These are phyloP conservation scores for Phyllosticta citrichinensis DNA, from an alignment of 2,329 filamentous ascomycete species.

Conservation along the genomic window DNA sequence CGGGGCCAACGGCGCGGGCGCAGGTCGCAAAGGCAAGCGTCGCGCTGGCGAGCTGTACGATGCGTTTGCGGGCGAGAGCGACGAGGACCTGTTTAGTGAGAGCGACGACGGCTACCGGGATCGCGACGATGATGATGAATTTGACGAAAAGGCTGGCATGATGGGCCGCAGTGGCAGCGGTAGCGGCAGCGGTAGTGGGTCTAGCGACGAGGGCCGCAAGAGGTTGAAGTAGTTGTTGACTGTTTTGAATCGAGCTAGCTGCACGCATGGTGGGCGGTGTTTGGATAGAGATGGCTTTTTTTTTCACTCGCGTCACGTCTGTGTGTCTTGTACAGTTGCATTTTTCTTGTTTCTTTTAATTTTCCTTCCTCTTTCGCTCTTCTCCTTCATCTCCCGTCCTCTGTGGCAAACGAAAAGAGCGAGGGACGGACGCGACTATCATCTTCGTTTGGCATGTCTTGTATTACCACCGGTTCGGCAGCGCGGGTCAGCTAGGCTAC, in stretches of 20 bases:
- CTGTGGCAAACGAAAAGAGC: no score
- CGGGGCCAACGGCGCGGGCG: slow-evolving; percentile 29
- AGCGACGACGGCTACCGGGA: slow-evolving; percentile 23
- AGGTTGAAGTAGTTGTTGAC: neutral
- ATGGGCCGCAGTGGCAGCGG: slow-evolving; percentile 1
- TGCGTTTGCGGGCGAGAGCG: slow-evolving; percentile 89
- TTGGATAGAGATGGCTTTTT: neutral
- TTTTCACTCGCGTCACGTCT: no score
- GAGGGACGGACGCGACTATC: no score
- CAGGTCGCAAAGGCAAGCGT: slow-evolving; percentile 36
- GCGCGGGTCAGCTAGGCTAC: no score
- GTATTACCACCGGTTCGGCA: no score
- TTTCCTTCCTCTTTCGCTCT: no score
- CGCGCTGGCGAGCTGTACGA: slow-evolving; percentile 90
- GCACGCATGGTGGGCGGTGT: neutral
- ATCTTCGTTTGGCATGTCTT: no score
- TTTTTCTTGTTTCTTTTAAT: no score
- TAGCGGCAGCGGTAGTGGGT: neutral
- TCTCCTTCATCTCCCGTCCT: no score
- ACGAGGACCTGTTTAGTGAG: slow-evolving; percentile 52
- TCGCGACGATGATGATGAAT: slow-evolving; percentile 5
- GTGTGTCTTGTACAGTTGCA: no score
- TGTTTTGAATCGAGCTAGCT: neutral
- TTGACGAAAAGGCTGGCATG: slow-evolving; percentile 17
- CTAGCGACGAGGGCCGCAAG: neutral